A percentile compares a stretch with the other conserved stretches of the same genome.
Evolutionary conservation across 1,284 basidiomycete species (phyloP).

Genomic region (Ganoderma lucidum): DNA sequence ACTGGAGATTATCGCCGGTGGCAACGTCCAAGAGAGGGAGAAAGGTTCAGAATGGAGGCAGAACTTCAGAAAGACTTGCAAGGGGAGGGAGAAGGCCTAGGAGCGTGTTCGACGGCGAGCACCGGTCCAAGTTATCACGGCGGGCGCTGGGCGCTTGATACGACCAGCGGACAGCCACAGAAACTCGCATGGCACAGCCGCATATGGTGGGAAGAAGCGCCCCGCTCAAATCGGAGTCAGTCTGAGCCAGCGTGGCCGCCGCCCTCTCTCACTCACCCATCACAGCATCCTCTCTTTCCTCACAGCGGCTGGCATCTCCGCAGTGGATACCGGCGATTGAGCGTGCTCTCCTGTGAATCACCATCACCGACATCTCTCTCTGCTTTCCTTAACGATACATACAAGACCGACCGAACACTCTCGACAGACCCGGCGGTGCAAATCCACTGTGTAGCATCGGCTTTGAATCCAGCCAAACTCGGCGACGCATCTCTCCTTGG

Average conservation of each 20-base stretch:
- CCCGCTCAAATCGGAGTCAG: background rate
- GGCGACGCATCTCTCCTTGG: background rate
- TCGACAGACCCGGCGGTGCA: background rate
- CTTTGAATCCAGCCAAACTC: background rate
- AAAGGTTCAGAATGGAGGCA: background rate
- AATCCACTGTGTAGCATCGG: background rate
- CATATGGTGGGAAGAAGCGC: background rate
- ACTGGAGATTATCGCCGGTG: background rate
- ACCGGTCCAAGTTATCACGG: background rate
- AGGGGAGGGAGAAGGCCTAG: background rate
- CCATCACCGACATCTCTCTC: background rate
- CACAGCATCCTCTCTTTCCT: background rate
- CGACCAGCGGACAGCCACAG: background rate
- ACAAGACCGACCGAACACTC: background rate
- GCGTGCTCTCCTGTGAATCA: background rate
- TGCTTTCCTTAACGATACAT: background rate
- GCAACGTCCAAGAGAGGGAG: background rate
- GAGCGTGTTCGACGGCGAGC: constrained; percentile 1
- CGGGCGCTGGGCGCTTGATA: constrained; percentile 5
- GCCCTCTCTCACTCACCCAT: background rate
- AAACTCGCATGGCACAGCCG: background rate
- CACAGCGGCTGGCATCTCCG: background rate
- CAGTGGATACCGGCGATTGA: background rate
- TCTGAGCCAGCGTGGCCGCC: background rate
- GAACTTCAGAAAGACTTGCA: background rate